These are phyloP conservation scores for Umbilicus rupestris DNA, from an alignment of 164 flowering plant species.

Conservation along the genomic window DNA sequence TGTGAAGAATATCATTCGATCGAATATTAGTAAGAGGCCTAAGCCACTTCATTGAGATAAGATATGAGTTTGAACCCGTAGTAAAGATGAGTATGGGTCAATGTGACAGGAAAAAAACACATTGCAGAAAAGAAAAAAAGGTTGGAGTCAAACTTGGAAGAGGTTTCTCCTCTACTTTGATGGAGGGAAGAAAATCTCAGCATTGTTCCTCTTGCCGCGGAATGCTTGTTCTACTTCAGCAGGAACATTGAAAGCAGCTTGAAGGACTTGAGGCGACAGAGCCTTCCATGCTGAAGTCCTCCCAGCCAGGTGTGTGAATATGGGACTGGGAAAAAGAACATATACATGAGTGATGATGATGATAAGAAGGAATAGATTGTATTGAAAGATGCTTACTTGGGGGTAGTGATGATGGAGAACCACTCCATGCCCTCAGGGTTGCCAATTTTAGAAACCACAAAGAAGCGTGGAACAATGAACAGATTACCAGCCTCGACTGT, in stretches of 20 bases:
- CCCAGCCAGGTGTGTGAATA: conserved; percentile 62
- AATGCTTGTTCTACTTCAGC: conserved; percentile 48
- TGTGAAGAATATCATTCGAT: no score
- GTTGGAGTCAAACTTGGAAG: not conserved
- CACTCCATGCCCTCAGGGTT: conserved; percentile 13
- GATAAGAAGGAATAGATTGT: not conserved
- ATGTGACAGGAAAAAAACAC: not conserved
- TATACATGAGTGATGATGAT: not conserved
- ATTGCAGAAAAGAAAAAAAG: not conserved
- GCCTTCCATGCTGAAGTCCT: conserved; percentile 14
- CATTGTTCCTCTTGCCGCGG: conserved; percentile 48
- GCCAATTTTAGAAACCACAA: conserved; percentile 11
- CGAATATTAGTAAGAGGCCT: no score
- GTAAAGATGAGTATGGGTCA: not conserved
- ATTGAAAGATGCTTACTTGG: conserved; percentile 2
- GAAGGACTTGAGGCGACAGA: conserved; percentile 11
- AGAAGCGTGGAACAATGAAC: conserved; percentile 13
- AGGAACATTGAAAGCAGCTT: conserved; percentile 53
- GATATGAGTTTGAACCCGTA: not conserved
- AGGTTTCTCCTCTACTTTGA: conserved; percentile 27
- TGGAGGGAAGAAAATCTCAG: conserved; percentile 63
- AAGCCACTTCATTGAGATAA: no score
- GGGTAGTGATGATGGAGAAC: conserved; percentile 14
- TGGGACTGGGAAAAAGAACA: conserved; percentile 9
- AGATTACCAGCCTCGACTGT: conserved; percentile 10